Conservation (phyloP, 2,329 filamentous ascomycete species). For the Diaporthe sp. region DNA sequence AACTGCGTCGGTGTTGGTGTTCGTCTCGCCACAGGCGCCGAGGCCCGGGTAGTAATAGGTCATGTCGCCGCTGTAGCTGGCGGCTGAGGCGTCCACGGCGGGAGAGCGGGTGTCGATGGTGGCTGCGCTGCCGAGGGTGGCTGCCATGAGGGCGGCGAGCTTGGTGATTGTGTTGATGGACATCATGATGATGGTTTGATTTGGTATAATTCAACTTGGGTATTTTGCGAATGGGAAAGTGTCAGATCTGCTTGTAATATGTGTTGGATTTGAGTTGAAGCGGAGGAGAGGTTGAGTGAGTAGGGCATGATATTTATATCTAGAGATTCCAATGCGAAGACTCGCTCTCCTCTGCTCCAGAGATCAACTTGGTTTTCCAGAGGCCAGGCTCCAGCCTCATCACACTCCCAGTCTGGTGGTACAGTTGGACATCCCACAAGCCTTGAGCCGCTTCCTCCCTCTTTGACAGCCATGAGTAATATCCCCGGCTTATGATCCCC, state of each 20-base stretch:
- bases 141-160: background rate
- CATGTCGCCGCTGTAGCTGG: background rate
- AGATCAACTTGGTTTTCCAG: too few relatives aligned
- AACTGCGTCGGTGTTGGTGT: background rate
- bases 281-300: background rate
- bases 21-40: background rate
- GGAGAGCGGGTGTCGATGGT: background rate
- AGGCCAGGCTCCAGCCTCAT: too few relatives aligned
- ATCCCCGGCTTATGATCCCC: background rate
- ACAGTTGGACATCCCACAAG: background rate
- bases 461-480: background rate
- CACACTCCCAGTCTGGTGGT: background rate
- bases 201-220: background rate
- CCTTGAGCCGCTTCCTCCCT: background rate
- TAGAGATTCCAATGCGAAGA: background rate
- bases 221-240: background rate
- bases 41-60: background rate
- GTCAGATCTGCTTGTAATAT: background rate
- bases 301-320: background rate
- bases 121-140: background rate
- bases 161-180: background rate
- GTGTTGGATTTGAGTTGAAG: background rate
- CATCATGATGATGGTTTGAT: background rate
- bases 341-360: background rate
- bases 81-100: background rate